These are phyloP conservation scores for Solanum rostratum DNA, from an alignment of 257 asterid species.

Conservation along the genomic window DNA sequence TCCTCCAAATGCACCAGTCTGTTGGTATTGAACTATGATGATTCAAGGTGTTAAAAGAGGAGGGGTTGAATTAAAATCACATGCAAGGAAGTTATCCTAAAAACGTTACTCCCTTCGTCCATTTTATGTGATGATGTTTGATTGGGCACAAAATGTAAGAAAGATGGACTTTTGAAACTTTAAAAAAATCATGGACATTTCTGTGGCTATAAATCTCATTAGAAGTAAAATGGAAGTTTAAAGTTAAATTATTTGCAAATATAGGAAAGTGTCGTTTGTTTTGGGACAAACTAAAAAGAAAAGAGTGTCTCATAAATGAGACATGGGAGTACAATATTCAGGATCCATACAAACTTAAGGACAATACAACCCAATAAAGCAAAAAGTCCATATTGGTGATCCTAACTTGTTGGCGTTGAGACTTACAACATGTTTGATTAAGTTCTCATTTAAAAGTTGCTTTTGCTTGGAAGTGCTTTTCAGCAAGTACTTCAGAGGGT, in stretches of 20 bases:
- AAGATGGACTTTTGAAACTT: neutral
- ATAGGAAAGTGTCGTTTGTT: neutral
- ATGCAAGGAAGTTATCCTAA: neutral
- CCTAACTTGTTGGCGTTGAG: neutral
- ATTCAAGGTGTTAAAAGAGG: neutral
- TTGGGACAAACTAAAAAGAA: neutral
- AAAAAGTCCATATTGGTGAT: neutral
- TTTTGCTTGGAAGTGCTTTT: neutral
- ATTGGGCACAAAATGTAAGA: neutral
- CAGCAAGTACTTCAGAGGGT: neutral
- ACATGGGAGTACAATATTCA: neutral
- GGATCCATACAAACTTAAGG: neutral
- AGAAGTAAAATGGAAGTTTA: neutral
- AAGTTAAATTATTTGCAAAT: neutral
- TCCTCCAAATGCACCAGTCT: neutral
- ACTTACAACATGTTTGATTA: neutral
- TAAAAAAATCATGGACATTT: neutral
- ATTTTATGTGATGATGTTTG: neutral
- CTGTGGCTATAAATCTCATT: neutral
- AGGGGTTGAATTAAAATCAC: neutral
- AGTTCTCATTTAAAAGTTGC: neutral
- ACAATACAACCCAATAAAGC: neutral
- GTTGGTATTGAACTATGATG: neutral
- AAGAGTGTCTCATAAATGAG: neutral
- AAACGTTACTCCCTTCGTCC: neutral